Evolutionary conservation across 1,284 basidiomycete species (phyloP).

Genomic region (Microbotryum saponariae): DNA sequence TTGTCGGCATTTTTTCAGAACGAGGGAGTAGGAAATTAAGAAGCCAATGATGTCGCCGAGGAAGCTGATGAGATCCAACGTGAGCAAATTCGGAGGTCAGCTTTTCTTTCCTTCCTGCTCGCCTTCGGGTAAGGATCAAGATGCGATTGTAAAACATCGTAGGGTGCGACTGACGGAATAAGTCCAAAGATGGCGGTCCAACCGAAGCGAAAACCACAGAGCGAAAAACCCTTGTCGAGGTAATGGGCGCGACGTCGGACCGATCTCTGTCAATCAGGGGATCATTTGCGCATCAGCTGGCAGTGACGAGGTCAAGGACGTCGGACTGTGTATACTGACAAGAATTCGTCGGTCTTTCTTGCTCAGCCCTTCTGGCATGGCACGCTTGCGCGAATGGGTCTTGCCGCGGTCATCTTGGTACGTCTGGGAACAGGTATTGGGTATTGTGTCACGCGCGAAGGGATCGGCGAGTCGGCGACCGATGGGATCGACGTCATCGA

Average conservation of each 20-base stretch:
- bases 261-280: slow-evolving; percentile 15
- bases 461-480: background rate
- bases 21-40: slow-evolving; percentile 32
- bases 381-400: slow-evolving; percentile 18
- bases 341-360: slow-evolving; percentile 31
- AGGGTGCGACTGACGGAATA: slow-evolving; percentile 12
- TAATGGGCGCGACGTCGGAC: slow-evolving; percentile 62
- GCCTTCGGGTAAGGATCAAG: too few species aligned
- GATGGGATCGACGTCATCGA: background rate
- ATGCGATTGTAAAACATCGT: too few species aligned
- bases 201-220: slow-evolving; percentile 47
- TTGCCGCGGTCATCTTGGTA: slow-evolving; percentile 4
- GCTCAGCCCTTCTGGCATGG: slow-evolving; percentile 22
- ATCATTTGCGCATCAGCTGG: background rate
- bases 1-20: slow-evolving; percentile 26
- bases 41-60: slow-evolving; percentile 31
- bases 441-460: too few species aligned
- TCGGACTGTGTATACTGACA: slow-evolving; percentile 1
- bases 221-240: slow-evolving; percentile 79
- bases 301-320: background rate
- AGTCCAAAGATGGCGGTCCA: slow-evolving; percentile 19
- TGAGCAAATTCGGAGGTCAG: too few species aligned
- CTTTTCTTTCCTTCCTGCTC: too few species aligned
- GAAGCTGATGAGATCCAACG: slow-evolving; percentile 23
- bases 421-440: too few species aligned